A percentile compares a stretch with the other conserved stretches of the same genome.
phyloP scores from a whole-genome alignment of 23 red algal genomes.

The Chondrus crispus region DNA sequence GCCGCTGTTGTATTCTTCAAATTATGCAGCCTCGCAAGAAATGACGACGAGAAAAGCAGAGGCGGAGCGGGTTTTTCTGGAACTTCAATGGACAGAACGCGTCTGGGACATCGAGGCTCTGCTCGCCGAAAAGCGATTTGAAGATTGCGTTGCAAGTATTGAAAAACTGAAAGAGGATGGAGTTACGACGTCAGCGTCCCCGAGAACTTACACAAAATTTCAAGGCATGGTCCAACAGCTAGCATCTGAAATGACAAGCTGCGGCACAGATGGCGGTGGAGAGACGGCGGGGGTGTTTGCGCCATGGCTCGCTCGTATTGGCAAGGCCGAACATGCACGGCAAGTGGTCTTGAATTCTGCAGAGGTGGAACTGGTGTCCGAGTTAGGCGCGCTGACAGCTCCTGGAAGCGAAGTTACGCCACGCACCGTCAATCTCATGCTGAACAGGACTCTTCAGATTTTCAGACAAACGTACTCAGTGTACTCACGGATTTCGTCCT shows the following conservation, averaged over 20 bases:
- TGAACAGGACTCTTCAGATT: slow-evolving; percentile 21
- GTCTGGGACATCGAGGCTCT: slow-evolving; percentile 52
- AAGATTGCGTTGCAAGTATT: slow-evolving; percentile 22
- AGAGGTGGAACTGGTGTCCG: slow-evolving; percentile 5
- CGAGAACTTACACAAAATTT: slow-evolving; percentile 8
- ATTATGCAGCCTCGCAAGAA: background rate
- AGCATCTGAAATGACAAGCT: slow-evolving; percentile 4
- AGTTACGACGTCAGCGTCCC: background rate
- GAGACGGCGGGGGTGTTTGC: slow-evolving; percentile 31
- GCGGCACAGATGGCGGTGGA: background rate
- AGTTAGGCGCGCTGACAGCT: slow-evolving; percentile 10
- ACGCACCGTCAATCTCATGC: slow-evolving; percentile 29
- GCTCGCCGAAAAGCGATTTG: slow-evolving; percentile 40
- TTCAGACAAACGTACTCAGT: slow-evolving; percentile 28
- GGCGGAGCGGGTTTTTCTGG: slow-evolving; percentile 15
- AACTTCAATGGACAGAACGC: slow-evolving; percentile 33
- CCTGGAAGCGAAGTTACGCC: background rate
- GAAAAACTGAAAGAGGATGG: slow-evolving; percentile 8
- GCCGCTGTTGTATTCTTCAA: background rate
- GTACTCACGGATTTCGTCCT: slow-evolving; percentile 32
- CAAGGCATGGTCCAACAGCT: background rate
- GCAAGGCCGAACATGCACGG: slow-evolving; percentile 26
- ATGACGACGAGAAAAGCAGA: background rate
- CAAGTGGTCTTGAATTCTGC: slow-evolving; percentile 19
- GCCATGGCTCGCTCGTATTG: background rate